Evolutionary conservation across 2,329 filamentous ascomycete genomes (phyloP).

Genomic region (Fusarium sp.): DNA sequence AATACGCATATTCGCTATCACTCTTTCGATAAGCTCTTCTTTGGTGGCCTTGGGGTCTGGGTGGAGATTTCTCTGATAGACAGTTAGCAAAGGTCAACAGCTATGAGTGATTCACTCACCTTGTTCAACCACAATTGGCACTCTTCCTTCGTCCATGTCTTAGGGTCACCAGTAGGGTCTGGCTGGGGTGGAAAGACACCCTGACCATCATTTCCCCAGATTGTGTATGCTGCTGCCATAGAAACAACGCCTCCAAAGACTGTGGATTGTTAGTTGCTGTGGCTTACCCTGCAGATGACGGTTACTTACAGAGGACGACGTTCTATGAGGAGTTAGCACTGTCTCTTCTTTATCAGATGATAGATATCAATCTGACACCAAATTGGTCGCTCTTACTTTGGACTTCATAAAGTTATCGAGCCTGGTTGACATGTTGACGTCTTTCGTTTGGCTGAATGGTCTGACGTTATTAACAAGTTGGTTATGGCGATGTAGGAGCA

Average conservation of each 20-base stretch:
- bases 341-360: rapidly evolving
- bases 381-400: slow-evolving; percentile 27
- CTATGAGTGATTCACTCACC: slow-evolving; percentile 61
- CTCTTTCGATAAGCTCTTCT: slow-evolving; percentile 61
- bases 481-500: not conserved
- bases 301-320: slow-evolving; percentile 72
- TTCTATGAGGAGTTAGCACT: slow-evolving; percentile 61
- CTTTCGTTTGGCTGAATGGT: too few species aligned
- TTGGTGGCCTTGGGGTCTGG: slow-evolving; percentile 58
- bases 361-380: rapidly evolving
- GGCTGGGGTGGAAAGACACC: slow-evolving; percentile 81
- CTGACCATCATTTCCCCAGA: slow-evolving; percentile 74
- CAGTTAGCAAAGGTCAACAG: not conserved
- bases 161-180: slow-evolving; percentile 82
- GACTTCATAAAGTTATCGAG: slow-evolving; percentile 45
- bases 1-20: slow-evolving; percentile 62
- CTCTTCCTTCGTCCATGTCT: slow-evolving; percentile 82
- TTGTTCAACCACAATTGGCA: slow-evolving; percentile 82
- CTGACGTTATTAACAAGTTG: not conserved
- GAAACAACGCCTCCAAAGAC: slow-evolving; percentile 38
- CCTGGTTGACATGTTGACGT: slow-evolving; percentile 36
- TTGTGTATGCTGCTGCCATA: slow-evolving; percentile 75
- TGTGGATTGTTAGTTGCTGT: slow-evolving; percentile 9
- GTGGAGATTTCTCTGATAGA: slow-evolving; percentile 59
- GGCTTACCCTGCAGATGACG: slow-evolving; percentile 38